A percentile compares a stretch with the other conserved stretches of the same genome.
Evolutionary conservation across 108 stramenopile genomes (phyloP).

Genomic region (Nitzschia palea): DNA sequence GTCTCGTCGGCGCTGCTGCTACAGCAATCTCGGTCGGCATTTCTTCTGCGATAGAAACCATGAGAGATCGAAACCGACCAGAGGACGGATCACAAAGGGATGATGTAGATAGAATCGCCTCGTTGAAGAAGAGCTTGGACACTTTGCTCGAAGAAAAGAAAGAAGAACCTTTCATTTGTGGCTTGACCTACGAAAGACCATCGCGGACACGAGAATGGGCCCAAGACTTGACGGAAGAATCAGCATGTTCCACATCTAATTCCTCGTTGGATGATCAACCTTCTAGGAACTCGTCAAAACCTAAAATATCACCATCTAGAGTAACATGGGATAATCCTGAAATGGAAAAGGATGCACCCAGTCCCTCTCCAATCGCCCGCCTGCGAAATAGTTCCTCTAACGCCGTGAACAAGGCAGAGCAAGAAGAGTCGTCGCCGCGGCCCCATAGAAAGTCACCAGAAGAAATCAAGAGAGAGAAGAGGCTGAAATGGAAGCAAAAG

Average conservation of each 20-base stretch:
- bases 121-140: neutral
- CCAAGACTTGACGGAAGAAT: neutral
- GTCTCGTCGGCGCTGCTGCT: slow-evolving; percentile 2
- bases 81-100: neutral
- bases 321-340: too few relatives aligned
- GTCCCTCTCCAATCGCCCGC: slow-evolving; percentile 19
- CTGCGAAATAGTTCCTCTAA: neutral
- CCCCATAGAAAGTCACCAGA: neutral
- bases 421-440: neutral
- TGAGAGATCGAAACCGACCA: neutral
- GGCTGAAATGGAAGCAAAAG: slow-evolving; percentile 30
- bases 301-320: neutral
- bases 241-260: neutral
- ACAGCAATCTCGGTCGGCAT: neutral
- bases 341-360: neutral
- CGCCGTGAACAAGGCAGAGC: neutral
- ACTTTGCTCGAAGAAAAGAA: neutral
- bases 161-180: neutral
- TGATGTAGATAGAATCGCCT: neutral
- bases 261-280: neutral
- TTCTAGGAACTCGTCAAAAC: neutral
- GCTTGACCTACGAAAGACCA: neutral
- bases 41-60: neutral
- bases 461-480: slow-evolving; percentile 27
- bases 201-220: neutral